Evolutionary conservation across 805 yeast species (phyloP).

Genomic region (Helenozyma rhizophorensis): DNA sequence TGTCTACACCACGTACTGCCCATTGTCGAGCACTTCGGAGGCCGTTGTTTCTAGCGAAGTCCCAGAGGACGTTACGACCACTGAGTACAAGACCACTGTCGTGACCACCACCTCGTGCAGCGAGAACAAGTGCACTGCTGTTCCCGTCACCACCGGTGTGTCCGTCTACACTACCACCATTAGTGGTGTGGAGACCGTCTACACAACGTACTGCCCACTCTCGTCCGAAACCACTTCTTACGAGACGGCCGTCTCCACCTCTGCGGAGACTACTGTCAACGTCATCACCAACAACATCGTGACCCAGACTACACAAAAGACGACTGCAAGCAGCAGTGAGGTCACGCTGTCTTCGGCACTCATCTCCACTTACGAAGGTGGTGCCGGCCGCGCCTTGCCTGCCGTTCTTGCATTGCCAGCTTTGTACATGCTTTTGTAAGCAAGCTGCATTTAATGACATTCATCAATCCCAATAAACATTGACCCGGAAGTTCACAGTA

Average conservation of each 20-base stretch:
- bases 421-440: conserved; percentile 14
- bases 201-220: conserved; percentile 14
- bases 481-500: too few species aligned
- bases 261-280: conserved; percentile 23
- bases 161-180: conserved; percentile 9
- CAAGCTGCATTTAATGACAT: background rate
- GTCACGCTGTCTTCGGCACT: conserved; percentile 2
- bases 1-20: conserved; percentile 16
- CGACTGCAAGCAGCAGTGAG: background rate
- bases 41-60: too few species aligned
- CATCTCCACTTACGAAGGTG: conserved; percentile 25
- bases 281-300: conserved; percentile 40
- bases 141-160: conserved; percentile 16
- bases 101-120: conserved; percentile 39
- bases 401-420: conserved; percentile 22
- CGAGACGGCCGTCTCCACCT: conserved; percentile 1
- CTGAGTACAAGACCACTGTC: conserved; percentile 10
- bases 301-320: conserved; percentile 22
- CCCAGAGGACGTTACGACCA: conserved; percentile 2
- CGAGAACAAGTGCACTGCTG: conserved; percentile 24
- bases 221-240: conserved; percentile 2
- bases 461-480: too few species aligned
- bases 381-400: conserved; percentile 22
- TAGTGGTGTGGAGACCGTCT: conserved; percentile 8
- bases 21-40: conserved; percentile 7